These are phyloP conservation scores for Clonostachys rosea DNA, from an alignment of 2,329 filamentous ascomycete genomes.

Conservation along the genomic window DNA sequence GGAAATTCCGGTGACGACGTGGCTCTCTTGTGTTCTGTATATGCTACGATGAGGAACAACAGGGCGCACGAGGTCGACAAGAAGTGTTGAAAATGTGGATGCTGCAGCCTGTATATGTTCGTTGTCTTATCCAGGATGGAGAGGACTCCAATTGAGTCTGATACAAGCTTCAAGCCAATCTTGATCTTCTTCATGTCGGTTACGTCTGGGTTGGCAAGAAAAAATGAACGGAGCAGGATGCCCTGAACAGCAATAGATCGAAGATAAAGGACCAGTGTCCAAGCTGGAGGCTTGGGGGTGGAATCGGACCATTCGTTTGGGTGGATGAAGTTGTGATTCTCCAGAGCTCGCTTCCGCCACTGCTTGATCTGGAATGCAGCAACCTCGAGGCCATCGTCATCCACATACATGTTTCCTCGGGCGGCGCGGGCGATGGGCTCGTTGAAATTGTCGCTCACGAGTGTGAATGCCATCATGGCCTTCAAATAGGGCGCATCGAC, in stretches of 20 bases:
- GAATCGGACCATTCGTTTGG: not conserved
- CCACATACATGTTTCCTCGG: conserved; percentile 8
- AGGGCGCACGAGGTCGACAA: conserved; percentile 1
- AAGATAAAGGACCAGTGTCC: conserved; percentile 1
- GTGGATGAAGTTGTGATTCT: not conserved
- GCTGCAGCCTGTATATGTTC: conserved; percentile 1
- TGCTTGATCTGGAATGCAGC: conserved; percentile 19
- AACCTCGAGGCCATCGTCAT: conserved; percentile 17
- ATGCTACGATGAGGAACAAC: conserved; percentile 2
- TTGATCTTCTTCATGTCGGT: not conserved
- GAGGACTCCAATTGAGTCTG: not conserved
- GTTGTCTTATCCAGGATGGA: conserved; percentile 1
- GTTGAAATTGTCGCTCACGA: conserved; percentile 12
- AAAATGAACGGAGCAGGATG: conserved; percentile 3
- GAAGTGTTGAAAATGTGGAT: conserved; percentile 1
- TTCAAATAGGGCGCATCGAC: conserved; percentile 7
- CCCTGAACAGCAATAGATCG: conserved; percentile 1
- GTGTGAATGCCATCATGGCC: conserved; percentile 9
- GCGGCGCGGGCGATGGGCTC: conserved; percentile 7
- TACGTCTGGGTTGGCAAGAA: not conserved
- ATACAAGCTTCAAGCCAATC: not conserved
- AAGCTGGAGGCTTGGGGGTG: not conserved
- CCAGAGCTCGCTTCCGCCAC: conserved; percentile 15
- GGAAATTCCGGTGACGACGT: too few species aligned
- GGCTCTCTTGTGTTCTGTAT: conserved; percentile 1